Conservation (phyloP, 495 filamentous ascomycete genomes). For the Lepidopterella palustris region DNA sequence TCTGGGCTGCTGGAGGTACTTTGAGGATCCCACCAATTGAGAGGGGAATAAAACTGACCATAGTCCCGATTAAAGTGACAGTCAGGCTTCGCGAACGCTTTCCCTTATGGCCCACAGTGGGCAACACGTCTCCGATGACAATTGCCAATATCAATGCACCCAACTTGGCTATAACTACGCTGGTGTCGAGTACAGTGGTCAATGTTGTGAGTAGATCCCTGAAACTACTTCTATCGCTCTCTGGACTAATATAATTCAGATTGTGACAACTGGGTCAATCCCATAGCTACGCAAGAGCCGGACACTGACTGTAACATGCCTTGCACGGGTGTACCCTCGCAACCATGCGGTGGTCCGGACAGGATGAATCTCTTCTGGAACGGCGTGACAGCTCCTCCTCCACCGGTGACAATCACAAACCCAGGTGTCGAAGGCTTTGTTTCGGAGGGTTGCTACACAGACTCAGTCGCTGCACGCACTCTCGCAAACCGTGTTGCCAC, state of each 20-base stretch:
- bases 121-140: neutral
- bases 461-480: conserved; percentile 4
- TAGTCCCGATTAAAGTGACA: neutral
- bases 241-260: neutral
- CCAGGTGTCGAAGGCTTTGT: neutral
- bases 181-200: neutral
- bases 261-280: neutral
- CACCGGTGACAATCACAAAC: neutral
- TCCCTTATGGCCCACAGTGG: neutral
- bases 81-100: neutral
- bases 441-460: conserved; percentile 1
- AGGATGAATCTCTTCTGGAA: conserved; percentile 6
- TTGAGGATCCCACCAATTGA: neutral
- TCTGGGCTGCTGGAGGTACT: neutral
- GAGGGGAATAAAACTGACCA: neutral
- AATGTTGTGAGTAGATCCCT: neutral
- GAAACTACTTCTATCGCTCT: too few species aligned
- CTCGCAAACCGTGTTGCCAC: neutral
- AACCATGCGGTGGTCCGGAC: conserved; percentile 13
- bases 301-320: conserved; percentile 9
- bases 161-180: conserved; percentile 1
- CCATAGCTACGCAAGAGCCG: neutral
- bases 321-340: conserved; percentile 6
- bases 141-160: neutral
- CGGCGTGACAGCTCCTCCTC: neutral